phyloP scores from a whole-genome alignment of 2,329 filamentous ascomycete species.

The Verticillium nonalfalfae region DNA sequence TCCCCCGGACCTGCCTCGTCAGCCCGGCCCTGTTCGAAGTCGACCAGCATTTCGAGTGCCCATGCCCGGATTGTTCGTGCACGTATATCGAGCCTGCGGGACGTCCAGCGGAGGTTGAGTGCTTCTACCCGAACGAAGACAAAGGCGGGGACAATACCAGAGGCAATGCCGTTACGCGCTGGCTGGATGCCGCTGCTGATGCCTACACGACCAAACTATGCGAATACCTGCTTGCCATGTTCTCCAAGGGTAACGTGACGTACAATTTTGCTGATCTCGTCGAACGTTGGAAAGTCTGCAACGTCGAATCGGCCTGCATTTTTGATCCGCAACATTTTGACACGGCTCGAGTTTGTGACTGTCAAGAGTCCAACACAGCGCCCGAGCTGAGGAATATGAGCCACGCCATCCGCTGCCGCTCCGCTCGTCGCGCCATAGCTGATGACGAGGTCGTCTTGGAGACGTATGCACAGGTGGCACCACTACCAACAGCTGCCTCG shows the following conservation, averaged over 20 bases:
- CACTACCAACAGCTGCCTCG: not conserved
- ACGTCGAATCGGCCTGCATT: conserved; percentile 7
- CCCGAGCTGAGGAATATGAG: conserved; percentile 6
- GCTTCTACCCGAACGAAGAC: not conserved
- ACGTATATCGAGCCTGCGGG: conserved; percentile 2
- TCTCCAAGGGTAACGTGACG: not conserved
- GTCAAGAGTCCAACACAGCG: not conserved
- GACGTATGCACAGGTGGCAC: not conserved
- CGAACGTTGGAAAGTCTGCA: not conserved
- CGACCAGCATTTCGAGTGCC: not conserved
- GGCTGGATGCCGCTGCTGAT: not conserved
- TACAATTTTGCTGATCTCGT: not conserved
- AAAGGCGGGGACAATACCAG: not conserved
- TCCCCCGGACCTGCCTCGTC: conserved; percentile 3
- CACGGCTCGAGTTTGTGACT: not conserved
- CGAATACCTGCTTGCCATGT: not conserved
- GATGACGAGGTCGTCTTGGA: not conserved
- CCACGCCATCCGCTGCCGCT: conserved; percentile 3
- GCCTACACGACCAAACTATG: conserved; percentile 1
- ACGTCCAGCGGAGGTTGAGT: not conserved
- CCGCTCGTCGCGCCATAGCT: not conserved
- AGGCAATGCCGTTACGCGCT: not conserved
- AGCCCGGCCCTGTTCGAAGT: not conserved
- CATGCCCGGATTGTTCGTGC: conserved; percentile 5
- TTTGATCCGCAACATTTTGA: conserved; percentile 8